Percentiles rank a stretch among this genome's conserved stretches.
phyloP scores from a whole-genome alignment of 2,329 filamentous ascomycete species.

The Clonostachys rosea region DNA sequence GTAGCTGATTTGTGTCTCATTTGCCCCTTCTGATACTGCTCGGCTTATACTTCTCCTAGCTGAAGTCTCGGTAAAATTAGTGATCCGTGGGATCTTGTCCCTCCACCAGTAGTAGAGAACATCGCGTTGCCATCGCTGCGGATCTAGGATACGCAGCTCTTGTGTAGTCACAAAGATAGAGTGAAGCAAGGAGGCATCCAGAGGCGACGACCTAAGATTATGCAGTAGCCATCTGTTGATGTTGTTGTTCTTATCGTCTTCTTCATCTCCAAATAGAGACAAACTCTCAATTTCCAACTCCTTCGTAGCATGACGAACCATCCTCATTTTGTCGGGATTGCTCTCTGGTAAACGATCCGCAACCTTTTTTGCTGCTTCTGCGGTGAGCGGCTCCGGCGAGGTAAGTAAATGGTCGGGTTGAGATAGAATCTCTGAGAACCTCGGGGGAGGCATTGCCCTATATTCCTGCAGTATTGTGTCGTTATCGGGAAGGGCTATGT shows the following conservation, averaged over 20 bases:
- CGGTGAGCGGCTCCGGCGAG: conserved; percentile 27
- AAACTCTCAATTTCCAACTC: conserved; percentile 42
- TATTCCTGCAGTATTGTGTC: conserved; percentile 11
- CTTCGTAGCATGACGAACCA: conserved; percentile 35
- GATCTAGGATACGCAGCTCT: conserved; percentile 23
- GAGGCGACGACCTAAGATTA: conserved; percentile 37
- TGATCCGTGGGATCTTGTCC: conserved; percentile 9
- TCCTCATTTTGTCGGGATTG: conserved; percentile 22
- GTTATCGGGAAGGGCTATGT: conserved; percentile 31
- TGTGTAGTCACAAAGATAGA: conserved; percentile 17
- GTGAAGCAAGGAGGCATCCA: conserved; percentile 38
- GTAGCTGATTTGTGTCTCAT: too few relatives aligned
- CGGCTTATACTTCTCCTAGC: too few relatives aligned
- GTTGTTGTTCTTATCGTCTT: conserved; percentile 35
- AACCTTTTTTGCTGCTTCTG: conserved; percentile 30
- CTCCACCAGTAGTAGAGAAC: conserved; percentile 31
- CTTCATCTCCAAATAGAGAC: conserved; percentile 16
- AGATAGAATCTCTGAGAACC: conserved; percentile 40
- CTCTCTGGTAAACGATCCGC: conserved; percentile 28
- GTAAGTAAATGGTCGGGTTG: conserved; percentile 40
- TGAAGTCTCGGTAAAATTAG: too few relatives aligned
- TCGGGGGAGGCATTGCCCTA: conserved; percentile 26
- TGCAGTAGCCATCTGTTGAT: conserved; percentile 49
- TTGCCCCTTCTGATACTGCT: too few relatives aligned
- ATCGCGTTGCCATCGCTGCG: conserved; percentile 27